Evolutionary conservation across 192 early-diverging fungal genomes (phyloP).

Genomic region (Backusella mclennaniae): DNA sequence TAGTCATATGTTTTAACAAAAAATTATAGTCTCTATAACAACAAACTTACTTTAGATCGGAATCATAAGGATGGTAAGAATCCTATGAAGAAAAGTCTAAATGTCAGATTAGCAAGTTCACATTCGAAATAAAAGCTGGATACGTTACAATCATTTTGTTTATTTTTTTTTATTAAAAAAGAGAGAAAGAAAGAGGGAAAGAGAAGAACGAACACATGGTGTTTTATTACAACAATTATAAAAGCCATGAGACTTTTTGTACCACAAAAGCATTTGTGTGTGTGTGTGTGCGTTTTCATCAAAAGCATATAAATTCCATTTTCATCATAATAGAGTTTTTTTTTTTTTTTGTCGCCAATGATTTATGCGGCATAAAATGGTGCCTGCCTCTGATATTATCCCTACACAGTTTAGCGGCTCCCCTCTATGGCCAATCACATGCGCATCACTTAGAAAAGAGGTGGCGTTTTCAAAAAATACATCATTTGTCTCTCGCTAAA

Average conservation of each 20-base stretch:
- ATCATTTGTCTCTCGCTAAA: too few relatives aligned
- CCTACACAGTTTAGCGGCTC: too few relatives aligned
- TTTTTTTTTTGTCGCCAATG: too few relatives aligned
- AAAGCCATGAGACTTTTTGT: background rate
- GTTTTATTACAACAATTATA: background rate
- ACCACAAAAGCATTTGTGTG: background rate
- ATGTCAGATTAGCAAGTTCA: background rate
- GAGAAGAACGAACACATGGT: background rate
- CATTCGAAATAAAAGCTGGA: background rate
- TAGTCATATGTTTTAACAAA: background rate
- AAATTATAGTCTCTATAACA: too few relatives aligned
- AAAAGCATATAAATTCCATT: too few relatives aligned
- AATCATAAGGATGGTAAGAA: conserved; percentile 1
- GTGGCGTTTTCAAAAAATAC: too few relatives aligned
- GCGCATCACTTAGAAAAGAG: too few relatives aligned
- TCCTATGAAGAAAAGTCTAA: background rate
- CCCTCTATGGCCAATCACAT: too few relatives aligned
- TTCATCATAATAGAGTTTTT: too few relatives aligned
- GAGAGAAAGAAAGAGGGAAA: background rate
- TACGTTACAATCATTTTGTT: conserved; percentile 2
- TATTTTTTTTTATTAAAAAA: background rate
- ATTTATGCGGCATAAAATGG: too few relatives aligned
- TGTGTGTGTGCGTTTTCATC: too few relatives aligned
- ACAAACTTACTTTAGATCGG: background rate
- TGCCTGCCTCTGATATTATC: too few relatives aligned